phyloP scores from a whole-genome alignment of 306 rosid species.

The Luffa acutangula region DNA sequence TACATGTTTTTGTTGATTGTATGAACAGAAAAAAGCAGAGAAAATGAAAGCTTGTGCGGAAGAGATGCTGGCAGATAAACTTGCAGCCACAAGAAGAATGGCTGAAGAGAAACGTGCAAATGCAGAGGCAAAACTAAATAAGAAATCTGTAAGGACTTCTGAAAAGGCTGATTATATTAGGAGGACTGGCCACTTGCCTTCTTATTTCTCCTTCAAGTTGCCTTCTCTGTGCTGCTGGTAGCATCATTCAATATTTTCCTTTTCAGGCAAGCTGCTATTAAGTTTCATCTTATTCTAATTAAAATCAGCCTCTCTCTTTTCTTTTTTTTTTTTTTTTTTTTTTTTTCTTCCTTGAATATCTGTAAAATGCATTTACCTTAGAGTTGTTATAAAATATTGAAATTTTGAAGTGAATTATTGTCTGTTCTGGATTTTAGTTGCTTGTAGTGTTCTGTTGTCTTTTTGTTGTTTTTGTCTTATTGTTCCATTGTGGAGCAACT shows the following conservation, averaged over 20 bases:
- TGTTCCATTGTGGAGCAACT: not conserved
- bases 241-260: conserved; percentile 1
- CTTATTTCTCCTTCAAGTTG: conserved; percentile 68
- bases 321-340: not conserved
- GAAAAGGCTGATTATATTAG: conserved; percentile 76
- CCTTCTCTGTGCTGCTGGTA: conserved; percentile 83
- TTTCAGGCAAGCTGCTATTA: not conserved
- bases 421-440: not conserved
- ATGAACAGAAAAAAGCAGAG: conserved; percentile 68
- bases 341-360: not conserved
- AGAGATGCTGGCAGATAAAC: conserved; percentile 58
- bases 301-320: not conserved
- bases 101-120: conserved; percentile 77
- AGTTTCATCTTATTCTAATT: not conserved
- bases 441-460: not conserved
- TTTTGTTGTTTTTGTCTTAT: not conserved
- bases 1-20: not conserved
- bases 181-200: conserved; percentile 82
- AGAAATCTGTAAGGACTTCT: conserved; percentile 60
- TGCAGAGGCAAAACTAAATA: conserved; percentile 72
- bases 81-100: conserved; percentile 54
- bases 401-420: not conserved
- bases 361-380: conserved; percentile 1
- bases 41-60: conserved; percentile 74
- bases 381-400: not conserved